These are phyloP conservation scores for Phytopythium montanum DNA, from an alignment of 352 stramenopile genomes.

Conservation along the genomic window DNA sequence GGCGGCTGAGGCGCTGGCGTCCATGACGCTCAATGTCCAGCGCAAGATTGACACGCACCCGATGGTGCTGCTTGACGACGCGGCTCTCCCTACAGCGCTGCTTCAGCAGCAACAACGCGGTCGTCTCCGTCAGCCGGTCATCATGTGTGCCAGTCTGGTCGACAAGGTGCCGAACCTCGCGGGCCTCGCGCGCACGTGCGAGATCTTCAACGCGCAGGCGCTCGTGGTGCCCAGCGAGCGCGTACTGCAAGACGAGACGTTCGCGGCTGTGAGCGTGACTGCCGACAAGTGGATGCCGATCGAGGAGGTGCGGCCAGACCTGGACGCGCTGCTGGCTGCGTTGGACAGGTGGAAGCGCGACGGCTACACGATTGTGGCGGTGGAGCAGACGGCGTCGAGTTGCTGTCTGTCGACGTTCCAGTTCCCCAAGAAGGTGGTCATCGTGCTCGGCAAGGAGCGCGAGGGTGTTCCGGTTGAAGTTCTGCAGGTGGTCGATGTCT, in stretches of 20 bases:
- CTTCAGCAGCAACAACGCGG: slow-evolving; percentile 13
- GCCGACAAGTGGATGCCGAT: slow-evolving; percentile 95
- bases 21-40: slow-evolving; percentile 39
- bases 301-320: slow-evolving; percentile 76
- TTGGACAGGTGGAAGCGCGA: slow-evolving; percentile 72
- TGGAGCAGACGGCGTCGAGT: slow-evolving; percentile 94
- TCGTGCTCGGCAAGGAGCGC: slow-evolving; percentile 96
- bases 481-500: slow-evolving; percentile 94
- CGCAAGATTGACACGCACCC: slow-evolving; percentile 76
- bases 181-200: slow-evolving; percentile 91
- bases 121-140: slow-evolving; percentile 54
- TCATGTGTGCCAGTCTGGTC: slow-evolving; percentile 86
- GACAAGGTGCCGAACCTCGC: slow-evolving; percentile 95
- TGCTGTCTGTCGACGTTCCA: slow-evolving; percentile 74
- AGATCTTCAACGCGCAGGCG: slow-evolving; percentile 93
- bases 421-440: slow-evolving; percentile 90
- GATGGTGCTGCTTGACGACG: slow-evolving; percentile 52
- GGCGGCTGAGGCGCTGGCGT: neutral
- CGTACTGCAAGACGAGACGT: slow-evolving; percentile 83
- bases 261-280: slow-evolving; percentile 90
- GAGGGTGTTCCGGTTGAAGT: slow-evolving; percentile 95
- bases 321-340: slow-evolving; percentile 27
- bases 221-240: slow-evolving; percentile 88
- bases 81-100: slow-evolving; percentile 50
- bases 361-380: slow-evolving; percentile 91